phyloP scores from a whole-genome alignment of 345 rosid species.

The Murraya koenigii region DNA sequence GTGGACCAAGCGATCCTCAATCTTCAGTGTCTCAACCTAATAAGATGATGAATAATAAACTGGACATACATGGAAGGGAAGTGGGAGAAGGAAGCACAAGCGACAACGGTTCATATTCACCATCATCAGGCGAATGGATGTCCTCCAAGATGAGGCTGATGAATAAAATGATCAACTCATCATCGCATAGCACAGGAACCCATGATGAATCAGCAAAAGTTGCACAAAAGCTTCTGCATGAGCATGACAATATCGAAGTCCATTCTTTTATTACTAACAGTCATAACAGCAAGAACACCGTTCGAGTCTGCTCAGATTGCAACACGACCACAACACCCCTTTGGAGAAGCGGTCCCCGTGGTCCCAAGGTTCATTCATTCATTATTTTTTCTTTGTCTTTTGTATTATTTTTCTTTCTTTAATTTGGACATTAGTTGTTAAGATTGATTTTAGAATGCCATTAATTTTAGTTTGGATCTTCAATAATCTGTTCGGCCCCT shows the following conservation, averaged over 20 bases:
- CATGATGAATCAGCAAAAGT: background rate
- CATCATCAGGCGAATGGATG: conserved; percentile 34
- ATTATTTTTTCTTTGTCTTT: background rate
- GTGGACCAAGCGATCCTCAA: conserved; percentile 11
- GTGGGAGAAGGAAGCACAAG: conserved; percentile 10
- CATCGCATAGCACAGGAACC: background rate
- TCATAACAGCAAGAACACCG: background rate
- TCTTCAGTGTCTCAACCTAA: background rate
- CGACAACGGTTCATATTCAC: background rate
- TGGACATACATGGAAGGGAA: conserved; percentile 8
- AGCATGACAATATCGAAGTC: conserved; percentile 3
- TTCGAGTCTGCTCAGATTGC: conserved; percentile 55
- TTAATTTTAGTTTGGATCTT: too few species aligned
- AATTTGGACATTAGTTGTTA: background rate
- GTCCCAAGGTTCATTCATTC: conserved; percentile 47
- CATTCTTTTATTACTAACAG: background rate
- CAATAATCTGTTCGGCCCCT: too few species aligned
- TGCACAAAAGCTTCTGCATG: conserved; percentile 14
- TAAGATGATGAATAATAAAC: background rate
- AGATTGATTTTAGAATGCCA: too few species aligned
- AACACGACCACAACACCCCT: conserved; percentile 65
- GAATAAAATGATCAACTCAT: conserved; percentile 34
- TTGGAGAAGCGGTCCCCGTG: conserved; percentile 69
- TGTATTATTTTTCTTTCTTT: background rate
- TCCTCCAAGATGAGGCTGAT: conserved; percentile 44